phyloP scores from a whole-genome alignment of 2,329 filamentous ascomycete species.

The Macrophomina pseudophaseolina region DNA sequence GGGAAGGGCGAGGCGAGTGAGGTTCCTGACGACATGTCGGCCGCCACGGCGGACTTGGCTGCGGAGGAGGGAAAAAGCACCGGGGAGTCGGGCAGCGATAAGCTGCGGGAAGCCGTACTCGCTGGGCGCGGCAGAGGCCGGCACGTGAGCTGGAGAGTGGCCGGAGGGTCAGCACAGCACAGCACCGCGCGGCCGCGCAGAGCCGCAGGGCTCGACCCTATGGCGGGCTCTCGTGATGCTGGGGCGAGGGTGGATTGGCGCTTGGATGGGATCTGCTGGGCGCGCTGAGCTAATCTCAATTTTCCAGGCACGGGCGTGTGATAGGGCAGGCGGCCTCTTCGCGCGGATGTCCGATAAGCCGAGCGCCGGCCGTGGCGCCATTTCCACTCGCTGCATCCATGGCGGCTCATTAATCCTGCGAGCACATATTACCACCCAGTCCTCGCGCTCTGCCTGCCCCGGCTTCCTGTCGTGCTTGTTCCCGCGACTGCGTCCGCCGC shows the following conservation, averaged over 20 bases:
- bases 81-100: not conserved
- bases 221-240: constrained; percentile 24
- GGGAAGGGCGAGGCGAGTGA: not conserved
- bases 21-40: not conserved
- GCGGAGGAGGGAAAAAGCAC: not conserved
- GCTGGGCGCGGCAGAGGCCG: not conserved
- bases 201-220: constrained; percentile 8
- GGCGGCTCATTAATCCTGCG: not conserved
- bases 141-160: not conserved
- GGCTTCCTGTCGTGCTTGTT: constrained; percentile 7
- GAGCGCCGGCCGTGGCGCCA: constrained; percentile 23
- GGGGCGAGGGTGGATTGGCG: constrained; percentile 9
- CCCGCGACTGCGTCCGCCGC: constrained; percentile 16
- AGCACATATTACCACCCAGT: constrained; percentile 8
- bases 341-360: constrained; percentile 18
- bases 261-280: constrained; percentile 22
- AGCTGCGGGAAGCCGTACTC: constrained; percentile 13
- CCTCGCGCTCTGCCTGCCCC: not conserved
- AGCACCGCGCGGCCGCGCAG: constrained; percentile 9
- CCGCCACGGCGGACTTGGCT: not conserved
- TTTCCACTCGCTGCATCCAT: not conserved
- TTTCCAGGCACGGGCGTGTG: constrained; percentile 19
- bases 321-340: constrained; percentile 12
- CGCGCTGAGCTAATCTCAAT: constrained; percentile 23
- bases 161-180: constrained; percentile 1